phyloP scores from a whole-genome alignment of 192 early-diverging fungal genomes.

The Chytriomyces sp. region DNA sequence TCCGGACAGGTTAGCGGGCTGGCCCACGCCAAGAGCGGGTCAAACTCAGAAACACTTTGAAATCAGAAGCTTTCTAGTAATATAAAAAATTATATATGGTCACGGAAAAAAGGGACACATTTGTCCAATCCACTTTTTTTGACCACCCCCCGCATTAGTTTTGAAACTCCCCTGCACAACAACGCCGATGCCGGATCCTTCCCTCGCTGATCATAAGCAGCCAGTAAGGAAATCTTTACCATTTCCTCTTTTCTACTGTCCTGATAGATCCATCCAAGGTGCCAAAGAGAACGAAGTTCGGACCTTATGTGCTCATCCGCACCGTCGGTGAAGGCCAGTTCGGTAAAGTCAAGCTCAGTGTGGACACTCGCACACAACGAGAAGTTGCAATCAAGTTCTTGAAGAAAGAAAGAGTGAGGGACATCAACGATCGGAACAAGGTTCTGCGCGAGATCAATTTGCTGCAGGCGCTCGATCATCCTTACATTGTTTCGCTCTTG shows the following conservation, averaged over 20 bases:
- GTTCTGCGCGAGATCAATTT: slow-evolving; percentile 33
- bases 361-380: background rate
- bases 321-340: slow-evolving; percentile 60
- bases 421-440: slow-evolving; percentile 18
- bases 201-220: no score
- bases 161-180: background rate
- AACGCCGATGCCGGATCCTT: background rate
- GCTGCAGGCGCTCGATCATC: slow-evolving; percentile 61
- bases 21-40: no score
- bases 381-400: slow-evolving; percentile 90
- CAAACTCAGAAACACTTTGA: no score
- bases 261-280: no score
- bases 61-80: no score
- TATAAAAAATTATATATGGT: no score
- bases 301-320: slow-evolving; percentile 46
- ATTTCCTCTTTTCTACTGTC: no score
- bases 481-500: slow-evolving; percentile 86
- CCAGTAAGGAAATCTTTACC: no score
- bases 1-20: no score
- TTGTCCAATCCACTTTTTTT: no score
- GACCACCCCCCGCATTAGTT: background rate
- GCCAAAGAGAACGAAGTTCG: slow-evolving; percentile 36
- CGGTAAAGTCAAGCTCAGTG: slow-evolving; percentile 60
- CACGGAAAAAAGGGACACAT: no score
- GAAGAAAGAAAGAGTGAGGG: slow-evolving; percentile 68